Evolutionary conservation across 495 filamentous ascomycete genomes (phyloP).

Genomic region (Xylaria telfairii): DNA sequence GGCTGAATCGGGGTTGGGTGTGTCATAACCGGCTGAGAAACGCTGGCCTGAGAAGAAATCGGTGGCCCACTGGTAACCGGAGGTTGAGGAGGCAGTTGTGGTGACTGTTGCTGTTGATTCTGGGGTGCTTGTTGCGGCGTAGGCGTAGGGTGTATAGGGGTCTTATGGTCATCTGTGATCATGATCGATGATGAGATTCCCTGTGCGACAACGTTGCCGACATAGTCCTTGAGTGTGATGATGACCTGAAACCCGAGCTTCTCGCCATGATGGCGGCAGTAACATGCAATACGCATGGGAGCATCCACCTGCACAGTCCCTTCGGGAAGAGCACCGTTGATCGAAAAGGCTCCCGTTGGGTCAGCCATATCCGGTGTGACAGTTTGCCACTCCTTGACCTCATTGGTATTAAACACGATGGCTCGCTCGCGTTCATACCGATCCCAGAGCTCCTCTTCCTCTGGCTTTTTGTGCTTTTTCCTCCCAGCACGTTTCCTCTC

Average conservation of each 20-base stretch:
- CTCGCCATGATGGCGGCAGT: constrained; percentile 92
- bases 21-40: constrained; percentile 22
- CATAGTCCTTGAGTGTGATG: constrained; percentile 85
- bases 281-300: constrained; percentile 96
- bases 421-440: constrained; percentile 78
- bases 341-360: constrained; percentile 37
- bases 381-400: constrained; percentile 83
- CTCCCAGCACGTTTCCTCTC: constrained; percentile 86
- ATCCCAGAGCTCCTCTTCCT: constrained; percentile 83
- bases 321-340: constrained; percentile 54
- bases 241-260: constrained; percentile 93
- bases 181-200: constrained; percentile 85
- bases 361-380: constrained; percentile 47
- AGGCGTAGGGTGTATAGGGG: constrained; percentile 54
- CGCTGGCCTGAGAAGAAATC: constrained; percentile 26
- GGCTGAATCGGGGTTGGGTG: constrained; percentile 12
- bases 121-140: constrained; percentile 25
- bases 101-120: constrained; percentile 29
- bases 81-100: constrained; percentile 35
- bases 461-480: constrained; percentile 86
- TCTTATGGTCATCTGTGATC: constrained; percentile 98
- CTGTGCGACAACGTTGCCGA: constrained; percentile 77
- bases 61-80: constrained; percentile 26
- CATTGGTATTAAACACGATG: constrained; percentile 92
- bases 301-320: constrained; percentile 76